These are phyloP conservation scores for Calonectria naviculata DNA, from an alignment of 2,329 filamentous ascomycete genomes.

Conservation along the genomic window DNA sequence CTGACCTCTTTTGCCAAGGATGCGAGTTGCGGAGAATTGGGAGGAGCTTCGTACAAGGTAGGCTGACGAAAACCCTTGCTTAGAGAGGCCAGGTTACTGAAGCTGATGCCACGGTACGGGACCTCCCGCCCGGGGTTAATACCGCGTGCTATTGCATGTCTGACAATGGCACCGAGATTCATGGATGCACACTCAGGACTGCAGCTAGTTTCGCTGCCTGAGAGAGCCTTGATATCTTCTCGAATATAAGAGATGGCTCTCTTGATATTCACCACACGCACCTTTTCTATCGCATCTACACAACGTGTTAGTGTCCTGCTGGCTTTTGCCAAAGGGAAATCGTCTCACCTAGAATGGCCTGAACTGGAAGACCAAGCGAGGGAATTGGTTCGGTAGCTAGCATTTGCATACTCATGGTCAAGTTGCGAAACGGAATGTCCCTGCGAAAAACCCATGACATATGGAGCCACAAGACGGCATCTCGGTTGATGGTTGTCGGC, in stretches of 20 bases:
- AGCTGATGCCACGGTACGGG: background rate
- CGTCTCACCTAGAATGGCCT: background rate
- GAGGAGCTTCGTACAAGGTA: background rate
- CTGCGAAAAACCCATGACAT: background rate
- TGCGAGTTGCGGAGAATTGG: background rate
- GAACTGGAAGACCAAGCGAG: background rate
- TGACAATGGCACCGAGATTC: background rate
- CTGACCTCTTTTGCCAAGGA: background rate
- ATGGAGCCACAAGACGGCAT: background rate
- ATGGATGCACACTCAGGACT: background rate
- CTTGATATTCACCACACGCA: background rate
- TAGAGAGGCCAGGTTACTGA: background rate
- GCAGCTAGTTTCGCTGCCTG: background rate
- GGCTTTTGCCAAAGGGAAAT: background rate
- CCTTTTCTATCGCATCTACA: background rate
- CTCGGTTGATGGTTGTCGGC: background rate
- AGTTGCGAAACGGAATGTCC: rapidly evolving
- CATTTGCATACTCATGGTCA: background rate
- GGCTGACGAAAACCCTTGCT: background rate
- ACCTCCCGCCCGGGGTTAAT: background rate
- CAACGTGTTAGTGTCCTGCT: background rate
- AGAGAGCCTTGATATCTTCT: background rate
- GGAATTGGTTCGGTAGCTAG: background rate
- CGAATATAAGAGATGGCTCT: background rate
- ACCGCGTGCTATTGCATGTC: background rate